Percentiles rank a stretch among this genome's conserved stretches.
phyloP scores from a whole-genome alignment of 345 rosid genomes.

The Gossypium mustelinum region DNA sequence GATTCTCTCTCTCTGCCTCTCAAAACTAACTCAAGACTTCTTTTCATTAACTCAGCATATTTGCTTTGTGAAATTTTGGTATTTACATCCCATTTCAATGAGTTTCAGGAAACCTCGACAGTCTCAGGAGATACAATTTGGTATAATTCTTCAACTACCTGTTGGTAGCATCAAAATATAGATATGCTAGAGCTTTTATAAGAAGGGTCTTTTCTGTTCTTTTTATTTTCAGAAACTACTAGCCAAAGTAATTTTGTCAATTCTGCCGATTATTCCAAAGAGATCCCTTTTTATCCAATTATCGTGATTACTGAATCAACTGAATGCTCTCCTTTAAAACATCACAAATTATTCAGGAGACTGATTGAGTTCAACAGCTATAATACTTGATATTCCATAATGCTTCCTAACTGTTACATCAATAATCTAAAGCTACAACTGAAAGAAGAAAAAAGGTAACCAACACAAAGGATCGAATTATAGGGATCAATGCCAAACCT shows the following conservation, averaged over 20 bases:
- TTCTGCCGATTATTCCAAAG: not conserved
- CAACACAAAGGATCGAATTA: not conserved
- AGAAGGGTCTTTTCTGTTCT: not conserved
- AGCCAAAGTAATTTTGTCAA: not conserved
- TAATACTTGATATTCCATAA: not conserved
- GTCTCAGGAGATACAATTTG: not conserved
- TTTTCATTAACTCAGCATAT: not conserved
- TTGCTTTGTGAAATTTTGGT: not conserved
- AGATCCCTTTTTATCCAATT: not conserved
- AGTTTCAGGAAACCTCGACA: not conserved
- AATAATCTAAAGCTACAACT: not conserved
- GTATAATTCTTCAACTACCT: not conserved
- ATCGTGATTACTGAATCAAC: not conserved
- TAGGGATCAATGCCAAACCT: conserved; percentile 41
- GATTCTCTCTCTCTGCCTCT: not conserved
- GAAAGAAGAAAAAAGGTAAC: not conserved
- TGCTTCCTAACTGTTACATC: not conserved
- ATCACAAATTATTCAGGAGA: not conserved
- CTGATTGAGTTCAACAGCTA: not conserved
- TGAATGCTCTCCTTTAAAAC: not conserved
- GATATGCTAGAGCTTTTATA: not conserved
- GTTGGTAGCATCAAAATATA: not conserved
- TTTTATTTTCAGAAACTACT: not conserved
- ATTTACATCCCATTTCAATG: not conserved
- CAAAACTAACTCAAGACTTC: not conserved